Base-by-base conservation (phyloP, 306 rosid genomes). In the Dicorynia guianensis region DNA sequence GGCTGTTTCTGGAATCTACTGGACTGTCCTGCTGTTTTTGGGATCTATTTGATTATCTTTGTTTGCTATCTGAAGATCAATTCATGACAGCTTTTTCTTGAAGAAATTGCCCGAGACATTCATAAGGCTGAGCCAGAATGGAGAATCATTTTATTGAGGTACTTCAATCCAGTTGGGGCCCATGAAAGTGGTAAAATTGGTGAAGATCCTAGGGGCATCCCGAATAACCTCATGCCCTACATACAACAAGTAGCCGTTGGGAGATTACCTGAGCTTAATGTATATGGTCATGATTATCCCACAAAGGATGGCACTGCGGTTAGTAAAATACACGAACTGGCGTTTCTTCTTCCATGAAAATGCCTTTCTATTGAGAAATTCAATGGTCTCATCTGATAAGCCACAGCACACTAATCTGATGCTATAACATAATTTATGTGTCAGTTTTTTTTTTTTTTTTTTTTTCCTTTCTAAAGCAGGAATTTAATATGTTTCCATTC, bases 161-260 rank as follows among this genome's bases (percentile, higher is more conserved):
- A 92, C 85, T 92, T 92, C 87, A 92, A 92, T 43, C 97, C 97
- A 5, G 96, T 92, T 7, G 97, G 97, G 50, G 93, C 95, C 63
- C 96, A 92, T 60, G 90, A 92, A 71, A 92, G 96, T 77, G 96
- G 97, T 11, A 66, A 58, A 64, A 82, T 90, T 63, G 97, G 96
- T 46, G 96, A 92, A 84, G 92, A 92, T 74, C 96, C 96, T 10
- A 90, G 85, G 72, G 96, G 96, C 36, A 88, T 85, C 36, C 96
- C 97, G 38, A 92, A 92, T 75, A 92, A 92, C 54, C 89, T 92
- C 62, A 90, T 92, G 97, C 93, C 97, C 75, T 92, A 86, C 84
- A 84, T 90, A 61, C 90, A 90, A 83, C 93, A 88, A 62, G 96
- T 92, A 9, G 95, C 97, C 6, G 95, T 87, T 12, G 95, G 91